Percentiles rank a stretch among this genome's conserved stretches.
Evolutionary conservation across 1,139 yeast genomes (phyloP).

Genomic region (Suhomyces maxii): DNA sequence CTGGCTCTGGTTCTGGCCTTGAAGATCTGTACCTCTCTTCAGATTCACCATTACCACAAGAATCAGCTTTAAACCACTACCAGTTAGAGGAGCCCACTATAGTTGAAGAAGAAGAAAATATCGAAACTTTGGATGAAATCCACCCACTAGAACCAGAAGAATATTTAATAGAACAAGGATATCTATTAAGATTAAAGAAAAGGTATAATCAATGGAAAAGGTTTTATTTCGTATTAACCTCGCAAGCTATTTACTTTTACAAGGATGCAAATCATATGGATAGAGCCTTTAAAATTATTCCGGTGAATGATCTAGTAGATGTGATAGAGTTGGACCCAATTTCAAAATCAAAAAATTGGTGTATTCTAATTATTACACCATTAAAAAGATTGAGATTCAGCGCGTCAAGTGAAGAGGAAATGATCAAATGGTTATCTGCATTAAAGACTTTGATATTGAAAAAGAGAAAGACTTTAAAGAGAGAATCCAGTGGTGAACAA

Average conservation of each 20-base stretch:
- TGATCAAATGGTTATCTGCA: conserved; percentile 52
- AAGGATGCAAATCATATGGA: conserved; percentile 18
- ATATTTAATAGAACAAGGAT: conserved; percentile 44
- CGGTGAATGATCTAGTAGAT: conserved; percentile 44
- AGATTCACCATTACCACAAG: conserved; percentile 13
- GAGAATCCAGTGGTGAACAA: too few species aligned
- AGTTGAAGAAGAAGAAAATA: conserved; percentile 2
- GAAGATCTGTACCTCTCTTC: conserved; percentile 26
- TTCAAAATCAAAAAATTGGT: conserved; percentile 43
- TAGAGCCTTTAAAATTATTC: conserved; percentile 29
- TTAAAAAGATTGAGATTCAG: conserved; percentile 46
- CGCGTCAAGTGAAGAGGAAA: conserved; percentile 46
- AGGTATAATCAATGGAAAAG: conserved; percentile 51
- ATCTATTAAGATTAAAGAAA: conserved; percentile 39
- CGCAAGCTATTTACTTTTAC: conserved; percentile 40
- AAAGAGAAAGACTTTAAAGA: not conserved
- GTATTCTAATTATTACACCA: conserved; percentile 51
- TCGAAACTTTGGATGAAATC: not conserved
- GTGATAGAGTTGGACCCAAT: conserved; percentile 55
- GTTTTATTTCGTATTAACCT: conserved; percentile 46
- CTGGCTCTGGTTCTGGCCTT: conserved; percentile 9
- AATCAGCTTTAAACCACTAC: not conserved
- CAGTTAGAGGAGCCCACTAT: conserved; percentile 3
- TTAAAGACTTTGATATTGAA: conserved; percentile 27
- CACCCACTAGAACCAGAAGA: conserved; percentile 21